Conservation (phyloP, 2,329 filamentous ascomycete species). For the Ophiostoma sp. region DNA sequence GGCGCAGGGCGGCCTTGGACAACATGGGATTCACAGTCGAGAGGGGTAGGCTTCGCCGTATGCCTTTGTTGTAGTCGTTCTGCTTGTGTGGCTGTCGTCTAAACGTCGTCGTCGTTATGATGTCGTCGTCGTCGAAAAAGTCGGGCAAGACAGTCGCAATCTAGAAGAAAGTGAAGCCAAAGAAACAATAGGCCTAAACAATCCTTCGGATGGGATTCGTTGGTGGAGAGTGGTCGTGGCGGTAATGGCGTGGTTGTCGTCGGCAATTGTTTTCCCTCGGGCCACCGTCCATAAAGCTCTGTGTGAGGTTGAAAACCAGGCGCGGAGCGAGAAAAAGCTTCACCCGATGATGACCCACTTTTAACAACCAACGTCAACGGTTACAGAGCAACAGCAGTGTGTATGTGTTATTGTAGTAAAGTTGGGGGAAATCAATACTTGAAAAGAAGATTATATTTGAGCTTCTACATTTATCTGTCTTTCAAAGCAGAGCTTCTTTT, state of each 20-base stretch:
- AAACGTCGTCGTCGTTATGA: neutral
- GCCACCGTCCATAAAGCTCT: constrained; percentile 18
- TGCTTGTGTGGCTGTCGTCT: neutral
- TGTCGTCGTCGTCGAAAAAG: neutral
- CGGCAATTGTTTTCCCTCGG: constrained; percentile 26
- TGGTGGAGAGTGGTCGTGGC: neutral
- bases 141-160: neutral
- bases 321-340: constrained; percentile 22
- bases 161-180: neutral
- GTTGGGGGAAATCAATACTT: too few relatives aligned
- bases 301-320: constrained; percentile 15
- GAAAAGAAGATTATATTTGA: too few relatives aligned
- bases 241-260: constrained; percentile 15
- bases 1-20: constrained; percentile 48
- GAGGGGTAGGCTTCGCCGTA: neutral
- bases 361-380: neutral
- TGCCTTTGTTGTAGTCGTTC: neutral
- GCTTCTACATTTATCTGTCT: too few relatives aligned
- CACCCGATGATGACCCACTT: constrained; percentile 21
- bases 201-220: neutral
- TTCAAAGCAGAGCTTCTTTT: too few relatives aligned
- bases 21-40: constrained; percentile 43
- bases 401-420: neutral
- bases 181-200: neutral
- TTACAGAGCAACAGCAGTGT: neutral